Conservation (phyloP, 306 rosid species). For the Lathyrus oleraceus region DNA sequence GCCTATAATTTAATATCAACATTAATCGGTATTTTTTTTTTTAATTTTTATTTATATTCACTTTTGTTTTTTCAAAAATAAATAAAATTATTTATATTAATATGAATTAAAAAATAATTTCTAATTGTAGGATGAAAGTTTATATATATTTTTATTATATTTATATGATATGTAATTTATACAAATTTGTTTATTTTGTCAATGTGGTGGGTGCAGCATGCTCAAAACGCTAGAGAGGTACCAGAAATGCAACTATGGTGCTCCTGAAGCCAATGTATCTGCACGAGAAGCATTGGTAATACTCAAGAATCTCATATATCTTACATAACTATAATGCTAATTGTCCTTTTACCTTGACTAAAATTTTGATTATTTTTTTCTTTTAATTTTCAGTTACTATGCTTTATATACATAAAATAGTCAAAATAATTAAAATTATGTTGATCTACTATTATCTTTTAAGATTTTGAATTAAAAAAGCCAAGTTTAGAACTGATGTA, state of each 20-base stretch:
- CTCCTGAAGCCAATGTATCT: slow-evolving; percentile 83
- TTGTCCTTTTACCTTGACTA: not conserved
- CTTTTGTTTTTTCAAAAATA: too few relatives aligned
- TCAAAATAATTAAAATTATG: not conserved
- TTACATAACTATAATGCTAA: not conserved
- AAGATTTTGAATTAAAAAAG: not conserved
- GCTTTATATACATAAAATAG: not conserved
- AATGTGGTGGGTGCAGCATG: slow-evolving; percentile 66
- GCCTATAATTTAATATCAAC: too few relatives aligned
- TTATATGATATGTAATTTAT: not conserved
- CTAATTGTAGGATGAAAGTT: not conserved
- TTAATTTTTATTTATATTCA: too few relatives aligned
- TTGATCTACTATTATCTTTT: not conserved
- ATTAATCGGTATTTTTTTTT: too few relatives aligned
- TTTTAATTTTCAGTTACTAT: not conserved
- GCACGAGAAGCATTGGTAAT: slow-evolving; percentile 95
- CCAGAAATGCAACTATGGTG: slow-evolving; percentile 96
- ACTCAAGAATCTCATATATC: slow-evolving; percentile 22
- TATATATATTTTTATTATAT: not conserved
- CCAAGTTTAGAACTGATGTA: not conserved
- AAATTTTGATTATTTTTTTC: not conserved
- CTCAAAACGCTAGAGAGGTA: slow-evolving; percentile 99
- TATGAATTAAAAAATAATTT: not conserved
- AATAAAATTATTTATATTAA: not conserved
- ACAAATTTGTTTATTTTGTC: not conserved